Conservation (phyloP, 2,329 filamentous ascomycete genomes). For the Diaporthe citriasiana region DNA sequence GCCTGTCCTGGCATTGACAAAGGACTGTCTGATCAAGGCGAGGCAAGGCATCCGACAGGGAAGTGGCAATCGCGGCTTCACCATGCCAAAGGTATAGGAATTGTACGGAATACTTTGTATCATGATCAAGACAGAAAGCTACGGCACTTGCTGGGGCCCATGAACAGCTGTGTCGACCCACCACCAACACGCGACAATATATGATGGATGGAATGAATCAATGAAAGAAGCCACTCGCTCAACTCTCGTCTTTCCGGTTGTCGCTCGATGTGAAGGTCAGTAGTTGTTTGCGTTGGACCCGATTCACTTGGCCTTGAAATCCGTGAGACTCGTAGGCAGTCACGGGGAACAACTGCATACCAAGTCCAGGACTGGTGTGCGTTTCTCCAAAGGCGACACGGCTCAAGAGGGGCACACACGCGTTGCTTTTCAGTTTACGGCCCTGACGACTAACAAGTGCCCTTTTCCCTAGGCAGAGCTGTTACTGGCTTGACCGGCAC, state of each 20-base stretch:
- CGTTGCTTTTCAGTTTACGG: background rate
- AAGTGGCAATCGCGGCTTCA: slow-evolving; percentile 26
- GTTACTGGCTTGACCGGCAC: background rate
- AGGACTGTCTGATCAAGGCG: slow-evolving; percentile 24
- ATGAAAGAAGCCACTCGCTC: slow-evolving; percentile 36
- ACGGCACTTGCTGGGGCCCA: slow-evolving; percentile 35
- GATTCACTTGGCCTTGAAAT: background rate
- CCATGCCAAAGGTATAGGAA: slow-evolving; percentile 35
- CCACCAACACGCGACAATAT: slow-evolving; percentile 36
- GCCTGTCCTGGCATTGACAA: slow-evolving; percentile 27
- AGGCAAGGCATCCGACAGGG: slow-evolving; percentile 2
- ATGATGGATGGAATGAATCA: slow-evolving; percentile 40
- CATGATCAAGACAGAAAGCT: slow-evolving; percentile 33
- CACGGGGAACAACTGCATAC: background rate
- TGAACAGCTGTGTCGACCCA: slow-evolving; percentile 28
- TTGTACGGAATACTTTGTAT: slow-evolving; percentile 38
- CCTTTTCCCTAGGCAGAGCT: background rate
- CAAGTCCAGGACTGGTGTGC: background rate
- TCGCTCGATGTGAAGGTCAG: background rate
- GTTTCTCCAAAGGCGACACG: background rate
- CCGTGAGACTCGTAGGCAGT: background rate
- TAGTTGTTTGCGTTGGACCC: background rate
- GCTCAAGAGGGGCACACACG: background rate
- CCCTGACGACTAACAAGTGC: background rate
- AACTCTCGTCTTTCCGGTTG: background rate